Conservation (phyloP, 192 early-diverging fungal species). For the Glomus cerebriforme region DNA sequence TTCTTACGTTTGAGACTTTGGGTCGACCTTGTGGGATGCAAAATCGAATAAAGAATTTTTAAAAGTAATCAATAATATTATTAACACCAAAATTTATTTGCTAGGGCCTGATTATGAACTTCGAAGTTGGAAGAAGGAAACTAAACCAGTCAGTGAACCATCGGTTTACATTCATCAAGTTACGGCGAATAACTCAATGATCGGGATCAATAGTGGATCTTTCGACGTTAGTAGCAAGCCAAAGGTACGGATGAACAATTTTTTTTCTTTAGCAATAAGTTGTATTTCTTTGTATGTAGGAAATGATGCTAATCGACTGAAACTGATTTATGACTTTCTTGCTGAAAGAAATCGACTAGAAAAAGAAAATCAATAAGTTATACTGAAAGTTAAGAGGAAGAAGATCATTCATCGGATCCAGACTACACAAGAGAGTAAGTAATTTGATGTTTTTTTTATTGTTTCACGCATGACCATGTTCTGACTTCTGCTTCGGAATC, state of each 20-base stretch:
- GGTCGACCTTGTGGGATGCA: neutral
- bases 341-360: too few relatives aligned
- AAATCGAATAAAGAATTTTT: too few relatives aligned
- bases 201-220: slow-evolving; percentile 4
- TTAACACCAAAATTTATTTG: neutral
- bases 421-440: slow-evolving; percentile 1
- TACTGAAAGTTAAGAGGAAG: slow-evolving; percentile 5
- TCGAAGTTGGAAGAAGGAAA: slow-evolving; percentile 19
- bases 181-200: neutral
- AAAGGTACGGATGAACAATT: too few relatives aligned
- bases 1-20: too few relatives aligned
- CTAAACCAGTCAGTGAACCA: slow-evolving; percentile 2
- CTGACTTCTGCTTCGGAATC: neutral
- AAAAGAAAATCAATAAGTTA: too few relatives aligned
- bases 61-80: slow-evolving; percentile 16
- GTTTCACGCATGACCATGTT: neutral
- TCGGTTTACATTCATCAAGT: slow-evolving; percentile 15
- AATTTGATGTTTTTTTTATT: slow-evolving; percentile 4
- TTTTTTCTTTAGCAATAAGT: too few relatives aligned
- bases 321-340: too few relatives aligned
- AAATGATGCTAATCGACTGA: too few relatives aligned
- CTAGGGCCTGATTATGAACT: neutral
- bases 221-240: neutral
- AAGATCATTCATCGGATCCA: slow-evolving; percentile 6
- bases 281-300: too few relatives aligned